Percentiles rank a stretch among this genome's conserved stretches.
These are phyloP conservation scores for Septoria petroselini DNA, from an alignment of 2,329 filamentous ascomycete genomes.

Conservation along the genomic window DNA sequence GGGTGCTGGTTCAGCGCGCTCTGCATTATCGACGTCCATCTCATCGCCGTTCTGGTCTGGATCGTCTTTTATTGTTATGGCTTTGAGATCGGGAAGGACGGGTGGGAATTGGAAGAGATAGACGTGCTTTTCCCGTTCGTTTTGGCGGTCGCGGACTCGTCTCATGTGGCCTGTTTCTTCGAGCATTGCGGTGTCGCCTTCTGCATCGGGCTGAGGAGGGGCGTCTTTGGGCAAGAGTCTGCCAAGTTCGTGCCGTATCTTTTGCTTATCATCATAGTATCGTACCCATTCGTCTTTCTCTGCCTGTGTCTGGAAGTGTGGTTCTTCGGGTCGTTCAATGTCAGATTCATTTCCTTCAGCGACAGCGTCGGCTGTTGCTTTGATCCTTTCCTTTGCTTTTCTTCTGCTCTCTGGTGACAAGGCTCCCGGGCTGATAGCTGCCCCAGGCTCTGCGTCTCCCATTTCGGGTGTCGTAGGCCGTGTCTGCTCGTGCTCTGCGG, in stretches of 20 bases:
- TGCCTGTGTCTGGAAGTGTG: conserved; percentile 52
- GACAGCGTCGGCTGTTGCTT: conserved; percentile 13
- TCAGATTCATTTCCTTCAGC: conserved; percentile 21
- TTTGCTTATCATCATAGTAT: conserved; percentile 46
- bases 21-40: conserved; percentile 23
- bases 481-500: conserved; percentile 44
- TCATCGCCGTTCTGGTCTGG: neutral
- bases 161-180: conserved; percentile 27
- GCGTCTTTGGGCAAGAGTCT: conserved; percentile 34
- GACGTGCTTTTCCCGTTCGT: conserved; percentile 52
- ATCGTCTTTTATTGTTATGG: conserved; percentile 39
- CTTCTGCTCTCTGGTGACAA: conserved; percentile 37
- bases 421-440: conserved; percentile 29
- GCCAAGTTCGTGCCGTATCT: conserved; percentile 50
- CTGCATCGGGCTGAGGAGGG: conserved; percentile 35
- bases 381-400: conserved; percentile 33
- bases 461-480: conserved; percentile 25
- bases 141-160: conserved; percentile 29
- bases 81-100: conserved; percentile 55
- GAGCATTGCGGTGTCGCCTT: conserved; percentile 44
- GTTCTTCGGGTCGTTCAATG: conserved; percentile 33
- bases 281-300: conserved; percentile 52
- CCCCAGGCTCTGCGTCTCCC: conserved; percentile 10
- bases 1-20: conserved; percentile 6
- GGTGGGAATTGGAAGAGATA: conserved; percentile 65